Base-by-base conservation (phyloP, 805 yeast species). In the Nakazawaea ambrosiae region DNA sequence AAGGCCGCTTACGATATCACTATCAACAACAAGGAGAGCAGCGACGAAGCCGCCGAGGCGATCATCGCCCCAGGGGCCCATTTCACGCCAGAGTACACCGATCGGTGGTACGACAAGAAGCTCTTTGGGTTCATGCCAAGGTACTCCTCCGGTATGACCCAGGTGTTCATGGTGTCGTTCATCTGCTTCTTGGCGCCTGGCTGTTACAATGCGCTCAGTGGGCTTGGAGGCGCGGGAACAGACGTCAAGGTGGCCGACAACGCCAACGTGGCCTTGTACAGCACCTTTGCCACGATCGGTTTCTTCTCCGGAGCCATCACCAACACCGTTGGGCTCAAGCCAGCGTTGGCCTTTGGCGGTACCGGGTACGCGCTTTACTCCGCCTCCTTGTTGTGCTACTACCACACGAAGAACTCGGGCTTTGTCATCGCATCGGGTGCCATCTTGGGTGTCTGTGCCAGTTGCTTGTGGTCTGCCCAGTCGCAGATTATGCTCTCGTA, bases 391-490 rank as follows among this genome's bases (percentile, higher is more conserved):
- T 60, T 75, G 37, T 61, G 68, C 42, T 75, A 58, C 53, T 58
- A 63, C 49, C 69, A 68, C 44, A 64, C 57, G 39, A 53, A 58
- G 34, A 73, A 71, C 47, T 55, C 51, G 10, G 80, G 76, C 6
- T 75, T 71, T 49, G 70, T 67, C 36, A 66, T 75, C 38, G 71
- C 71, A 45, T 67, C 77, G 18, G 80, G 80, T 32, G 78, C 78
- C 17, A 66, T 63, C 50, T 60, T 75, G 43, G 81, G 81, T 48
- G 40, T 71, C 31, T 65, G 75, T 54, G 81, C 81, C 9, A 62
- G 73, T 27, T 52, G 63, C 32, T 59, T 74, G 35, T 75, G 81
- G 81, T 70, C 78, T 20, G 78, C 78, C 24, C 79, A 73, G 50
- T 75, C 77, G 35, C 57, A 73, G 20, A 67, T 75, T 33, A 66